Evolutionary conservation across 352 stramenopile genomes (phyloP), one percentile per base, ranked within the genome.

Genomic region (Phytophthora hibernalis): DNA sequence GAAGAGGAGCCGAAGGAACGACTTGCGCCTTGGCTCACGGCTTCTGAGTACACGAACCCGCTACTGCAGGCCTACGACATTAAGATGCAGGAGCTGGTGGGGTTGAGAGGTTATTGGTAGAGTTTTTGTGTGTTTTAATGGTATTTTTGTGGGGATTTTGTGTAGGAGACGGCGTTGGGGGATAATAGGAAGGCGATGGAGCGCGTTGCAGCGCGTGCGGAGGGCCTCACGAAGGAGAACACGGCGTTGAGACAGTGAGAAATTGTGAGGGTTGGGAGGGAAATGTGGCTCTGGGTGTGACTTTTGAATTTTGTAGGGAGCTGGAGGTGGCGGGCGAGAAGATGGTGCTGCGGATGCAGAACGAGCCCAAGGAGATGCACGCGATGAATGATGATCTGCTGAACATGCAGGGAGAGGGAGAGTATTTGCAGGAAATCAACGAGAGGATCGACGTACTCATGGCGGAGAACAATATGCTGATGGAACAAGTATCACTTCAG

Each of bases 391-490:
- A 90, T 18, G 69, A 76, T 6, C 61, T 78, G 45, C 55, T 80
- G 28, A 69, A 76, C n/a, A 26, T 75, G 16, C 73, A 86, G 5
- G 74, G 79, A 7, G 77, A 71, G 18, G 64, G 70, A 22, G 83
- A 92, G 43, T 90, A 92, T 59, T 50, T 92, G 7, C 65, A 76
- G 6, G 86, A 94, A 47, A 79, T 95, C 47, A 93, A 85, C 61
- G 84, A 95, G 33, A 81, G 86, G 16, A 83, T 95, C 47, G 84
- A 93, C 37, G 77, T 92, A 21, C 72, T 95, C 31, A 95, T 95
- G 86, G 82, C 86, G 61, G 86, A 95, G 61, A 95, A 95, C 47
- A 89, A 76, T 28, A 83, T 91, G 76, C 57, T 95, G 22, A 91
- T 92, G 79, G 86, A 95, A 42, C 86, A 95, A 74, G 72, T 92